Evolutionary conservation across 352 stramenopile species (phyloP), one percentile per base, ranked within the genome.

Genomic region (Phytophthora ohioensis): DNA sequence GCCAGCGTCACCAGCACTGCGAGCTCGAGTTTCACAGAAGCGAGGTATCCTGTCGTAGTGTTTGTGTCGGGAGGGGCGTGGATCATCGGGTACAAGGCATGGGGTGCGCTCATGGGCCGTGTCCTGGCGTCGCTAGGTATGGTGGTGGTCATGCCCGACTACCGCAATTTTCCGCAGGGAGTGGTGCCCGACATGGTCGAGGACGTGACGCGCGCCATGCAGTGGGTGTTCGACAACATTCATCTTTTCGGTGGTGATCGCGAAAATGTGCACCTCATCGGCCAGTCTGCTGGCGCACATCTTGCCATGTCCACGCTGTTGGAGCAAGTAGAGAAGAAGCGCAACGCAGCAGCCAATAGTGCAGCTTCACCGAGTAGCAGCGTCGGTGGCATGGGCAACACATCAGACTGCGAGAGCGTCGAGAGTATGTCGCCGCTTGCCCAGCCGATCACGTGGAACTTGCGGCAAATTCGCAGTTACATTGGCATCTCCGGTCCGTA

Each of bases 1-100:
- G 17, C 36, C 6, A 76, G 69, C 13, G 46, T 61, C 7, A 41
- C 46, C 8, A 78, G 51, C 49, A 52, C 57, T 35, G 51, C 57
- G 3, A 79, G 71, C 36, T 21, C 67, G 12, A 76, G 57, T 34
- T 70, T 65, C 31, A 67, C 51, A 2, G 62, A 79, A 15, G 70
- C 64, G n/a, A 71, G 62, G 30, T 76, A 78, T 38, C 92, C 94
- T 1, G 92, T 98, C 7, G 75, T 98, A 0, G 83, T 98, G 15
- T 98, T 98, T 64, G 79, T 97, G 10, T 92, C 87, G 7, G 94
- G 94, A 35, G 93, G 91, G 35, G 87, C 91, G 7, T 98, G 92
- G 91, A 97, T 97, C 66, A 98, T 98, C 43, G 91, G 93, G 4
- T 97, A 98, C 79, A 97, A 97, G 76, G 92, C 91, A 21, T 98